phyloP scores from a whole-genome alignment of 106 monocot genomes.

The Acorus calamus region DNA sequence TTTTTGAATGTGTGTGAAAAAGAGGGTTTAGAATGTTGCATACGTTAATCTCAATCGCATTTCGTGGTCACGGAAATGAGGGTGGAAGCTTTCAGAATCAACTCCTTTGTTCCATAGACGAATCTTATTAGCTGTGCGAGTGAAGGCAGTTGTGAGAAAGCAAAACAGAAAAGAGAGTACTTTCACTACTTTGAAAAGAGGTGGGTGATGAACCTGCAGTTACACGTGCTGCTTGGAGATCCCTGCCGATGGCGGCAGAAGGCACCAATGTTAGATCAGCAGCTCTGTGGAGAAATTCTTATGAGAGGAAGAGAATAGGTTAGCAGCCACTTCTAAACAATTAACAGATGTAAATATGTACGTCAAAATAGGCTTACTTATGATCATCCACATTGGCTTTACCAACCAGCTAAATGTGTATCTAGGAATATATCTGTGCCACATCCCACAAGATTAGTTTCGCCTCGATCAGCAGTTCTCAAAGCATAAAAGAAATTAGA shows the following conservation, averaged over 20 bases:
- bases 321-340: not conserved
- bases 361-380: constrained; percentile 40
- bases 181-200: not conserved
- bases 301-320: not conserved
- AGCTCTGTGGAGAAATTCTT: constrained; percentile 84
- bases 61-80: constrained; percentile 50
- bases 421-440: constrained; percentile 82
- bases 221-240: constrained; percentile 59
- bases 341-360: constrained; percentile 5
- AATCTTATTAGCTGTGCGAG: constrained; percentile 61
- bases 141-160: not conserved
- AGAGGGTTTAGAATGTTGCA: not conserved
- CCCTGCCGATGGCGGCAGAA: constrained; percentile 66
- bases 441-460: not conserved
- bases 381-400: constrained; percentile 78
- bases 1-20: not conserved
- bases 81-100: constrained; percentile 87
- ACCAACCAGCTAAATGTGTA: constrained; percentile 97
- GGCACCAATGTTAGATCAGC: constrained; percentile 97
- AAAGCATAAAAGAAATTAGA: not conserved
- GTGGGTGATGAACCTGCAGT: constrained; percentile 36
- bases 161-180: not conserved
- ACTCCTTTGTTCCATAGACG: constrained; percentile 95
- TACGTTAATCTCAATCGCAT: constrained; percentile 83
- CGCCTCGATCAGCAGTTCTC: too few species aligned